Percentiles rank a stretch among this genome's conserved stretches.
phyloP scores from a whole-genome alignment of 2,329 filamentous ascomycete genomes.

The Aspergillus tamarii region DNA sequence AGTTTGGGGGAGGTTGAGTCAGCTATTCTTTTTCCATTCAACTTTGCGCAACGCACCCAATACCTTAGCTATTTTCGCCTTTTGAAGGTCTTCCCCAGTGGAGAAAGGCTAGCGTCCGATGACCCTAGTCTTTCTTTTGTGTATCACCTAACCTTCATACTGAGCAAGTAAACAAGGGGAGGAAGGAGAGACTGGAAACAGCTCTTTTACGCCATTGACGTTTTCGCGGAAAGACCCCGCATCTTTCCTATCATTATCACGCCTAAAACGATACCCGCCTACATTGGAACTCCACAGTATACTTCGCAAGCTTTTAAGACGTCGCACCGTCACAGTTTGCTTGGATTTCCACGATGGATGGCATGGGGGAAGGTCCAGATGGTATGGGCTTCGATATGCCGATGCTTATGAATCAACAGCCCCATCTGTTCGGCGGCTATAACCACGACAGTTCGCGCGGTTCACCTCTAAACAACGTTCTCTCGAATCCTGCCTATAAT shows the following conservation, averaged over 20 bases:
- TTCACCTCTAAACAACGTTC: slow-evolving; percentile 59
- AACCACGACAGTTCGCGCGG: slow-evolving; percentile 64
- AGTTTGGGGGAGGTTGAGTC: slow-evolving; percentile 15
- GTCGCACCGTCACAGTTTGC: neutral
- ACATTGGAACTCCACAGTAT: slow-evolving; percentile 20
- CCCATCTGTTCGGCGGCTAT: slow-evolving; percentile 71
- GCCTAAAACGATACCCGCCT: slow-evolving; percentile 21
- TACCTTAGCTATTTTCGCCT: neutral
- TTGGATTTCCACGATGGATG: slow-evolving; percentile 34
- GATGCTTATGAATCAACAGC: slow-evolving; percentile 64
- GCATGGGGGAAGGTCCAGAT: slow-evolving; percentile 41
- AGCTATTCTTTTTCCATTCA: slow-evolving; percentile 13
- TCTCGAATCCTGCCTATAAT: slow-evolving; percentile 40
- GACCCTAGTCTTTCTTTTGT: slow-evolving; percentile 23
- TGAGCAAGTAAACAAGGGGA: neutral
- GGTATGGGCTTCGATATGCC: slow-evolving; percentile 48
- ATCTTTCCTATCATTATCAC: slow-evolving; percentile 15
- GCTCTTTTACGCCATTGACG: slow-evolving; percentile 14
- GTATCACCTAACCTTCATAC: neutral
- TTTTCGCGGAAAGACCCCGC: slow-evolving; percentile 25
- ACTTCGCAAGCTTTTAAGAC: slow-evolving; percentile 14
- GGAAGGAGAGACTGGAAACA: slow-evolving; percentile 6
- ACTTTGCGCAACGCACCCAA: slow-evolving; percentile 3
- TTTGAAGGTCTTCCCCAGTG: slow-evolving; percentile 9
- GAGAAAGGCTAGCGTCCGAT: slow-evolving; percentile 9